A percentile compares a stretch with the other conserved stretches of the same genome.
Evolutionary conservation across 495 filamentous ascomycete genomes (phyloP).

Genomic region (Glarea lozoyensis): DNA sequence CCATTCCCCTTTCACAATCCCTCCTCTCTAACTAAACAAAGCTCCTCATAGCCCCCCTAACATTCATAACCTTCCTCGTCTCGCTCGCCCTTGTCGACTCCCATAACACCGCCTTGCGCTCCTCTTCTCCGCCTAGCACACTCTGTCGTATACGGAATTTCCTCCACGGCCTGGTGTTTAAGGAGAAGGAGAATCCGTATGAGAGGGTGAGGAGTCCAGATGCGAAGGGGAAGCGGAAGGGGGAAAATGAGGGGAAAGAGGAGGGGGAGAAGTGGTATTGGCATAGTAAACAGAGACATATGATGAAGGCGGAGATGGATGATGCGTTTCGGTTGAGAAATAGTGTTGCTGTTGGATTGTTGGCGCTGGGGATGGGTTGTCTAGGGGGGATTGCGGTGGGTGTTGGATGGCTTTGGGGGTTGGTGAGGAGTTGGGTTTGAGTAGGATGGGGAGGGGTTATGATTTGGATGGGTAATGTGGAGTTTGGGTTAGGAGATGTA

Average conservation of each 20-base stretch:
- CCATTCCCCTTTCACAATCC: neutral
- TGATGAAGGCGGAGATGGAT: constrained; percentile 39
- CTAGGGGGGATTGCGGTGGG: neutral
- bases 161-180: constrained; percentile 17
- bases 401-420: constrained; percentile 6
- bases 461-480: too few species aligned
- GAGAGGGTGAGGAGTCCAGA: constrained; percentile 10
- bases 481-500: too few species aligned
- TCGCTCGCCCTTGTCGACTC: constrained; percentile 41
- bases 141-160: constrained; percentile 5
- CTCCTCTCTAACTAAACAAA: constrained; percentile 9
- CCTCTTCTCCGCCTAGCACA: constrained; percentile 1
- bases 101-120: constrained; percentile 20
- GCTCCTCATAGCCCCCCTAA: constrained; percentile 38
- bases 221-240: neutral
- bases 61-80: constrained; percentile 42
- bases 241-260: constrained; percentile 1
- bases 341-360: constrained; percentile 17
- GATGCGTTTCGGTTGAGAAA: constrained; percentile 42
- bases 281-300: constrained; percentile 40
- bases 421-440: neutral
- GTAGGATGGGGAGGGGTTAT: neutral
- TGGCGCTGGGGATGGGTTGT: neutral
- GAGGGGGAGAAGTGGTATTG: constrained; percentile 29
- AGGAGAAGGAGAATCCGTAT: constrained; percentile 22